Percentiles rank a stretch among this genome's conserved stretches.
phyloP scores from a whole-genome alignment of 345 rosid species.

The Excoecaria agallocha region DNA sequence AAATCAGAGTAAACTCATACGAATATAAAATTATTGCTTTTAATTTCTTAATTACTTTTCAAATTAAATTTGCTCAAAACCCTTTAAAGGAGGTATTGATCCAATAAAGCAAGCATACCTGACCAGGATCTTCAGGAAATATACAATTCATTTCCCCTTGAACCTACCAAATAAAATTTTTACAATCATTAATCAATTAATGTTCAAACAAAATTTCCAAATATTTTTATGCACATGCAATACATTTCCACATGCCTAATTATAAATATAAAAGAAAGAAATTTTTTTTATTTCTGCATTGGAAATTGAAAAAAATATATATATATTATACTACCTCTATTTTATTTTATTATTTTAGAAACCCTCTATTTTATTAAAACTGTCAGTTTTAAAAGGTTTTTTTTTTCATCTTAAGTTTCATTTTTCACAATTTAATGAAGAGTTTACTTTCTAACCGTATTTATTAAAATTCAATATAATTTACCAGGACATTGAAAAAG shows the following conservation, averaged over 20 bases:
- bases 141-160: slow-evolving; percentile 70
- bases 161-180: slow-evolving; percentile 43
- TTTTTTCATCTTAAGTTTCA: too few species aligned
- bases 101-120: slow-evolving; percentile 43
- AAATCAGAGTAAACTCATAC: slow-evolving; percentile 16
- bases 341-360: too few species aligned
- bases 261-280: slow-evolving; percentile 2
- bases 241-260: background rate
- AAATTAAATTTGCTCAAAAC: background rate
- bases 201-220: background rate
- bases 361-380: too few species aligned
- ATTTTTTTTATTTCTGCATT: background rate
- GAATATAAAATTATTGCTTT: background rate
- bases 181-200: slow-evolving; percentile 28
- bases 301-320: background rate
- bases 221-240: slow-evolving; percentile 12
- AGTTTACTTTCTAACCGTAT: too few species aligned
- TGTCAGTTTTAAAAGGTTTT: too few species aligned
- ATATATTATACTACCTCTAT: background rate
- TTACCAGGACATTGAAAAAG: too few species aligned
- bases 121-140: slow-evolving; percentile 95
- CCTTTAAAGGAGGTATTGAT: slow-evolving; percentile 11
- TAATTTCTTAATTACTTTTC: background rate
- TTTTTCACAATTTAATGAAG: too few species aligned
- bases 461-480: too few species aligned